Conservation (phyloP, 305 asterid species). For the Fraxinus greggii region DNA sequence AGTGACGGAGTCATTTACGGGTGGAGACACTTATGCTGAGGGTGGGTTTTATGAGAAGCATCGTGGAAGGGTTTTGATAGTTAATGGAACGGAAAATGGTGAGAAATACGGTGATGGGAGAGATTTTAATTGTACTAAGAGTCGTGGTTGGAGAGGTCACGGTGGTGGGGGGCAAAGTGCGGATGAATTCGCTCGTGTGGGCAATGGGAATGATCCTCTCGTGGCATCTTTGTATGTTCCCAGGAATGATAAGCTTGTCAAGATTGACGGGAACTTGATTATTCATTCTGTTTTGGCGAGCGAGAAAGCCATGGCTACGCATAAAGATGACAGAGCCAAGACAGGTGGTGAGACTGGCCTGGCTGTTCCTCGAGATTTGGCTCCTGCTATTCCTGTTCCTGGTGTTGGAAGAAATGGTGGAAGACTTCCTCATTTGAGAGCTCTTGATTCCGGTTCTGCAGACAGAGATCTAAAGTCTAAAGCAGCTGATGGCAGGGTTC, state of each 20-base stretch:
- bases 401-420: conserved; percentile 50
- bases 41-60: conserved; percentile 47
- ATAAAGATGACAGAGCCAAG: conserved; percentile 31
- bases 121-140: conserved; percentile 29
- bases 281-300: conserved; percentile 88
- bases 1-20: conserved; percentile 45
- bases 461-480: conserved; percentile 57
- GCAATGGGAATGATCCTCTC: conserved; percentile 71
- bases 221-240: conserved; percentile 90
- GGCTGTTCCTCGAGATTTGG: conserved; percentile 60
- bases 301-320: conserved; percentile 87
- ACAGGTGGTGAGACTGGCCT: conserved; percentile 59
- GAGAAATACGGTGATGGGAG: conserved; percentile 37
- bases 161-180: conserved; percentile 36
- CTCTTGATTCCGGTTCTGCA: conserved; percentile 54
- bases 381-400: conserved; percentile 51
- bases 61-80: conserved; percentile 67
- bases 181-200: conserved; percentile 38
- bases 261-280: conserved; percentile 90
- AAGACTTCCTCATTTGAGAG: conserved; percentile 60
- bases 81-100: conserved; percentile 45
- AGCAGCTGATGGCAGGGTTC: conserved; percentile 70
- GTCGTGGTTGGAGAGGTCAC: conserved; percentile 34
- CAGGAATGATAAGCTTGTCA: conserved; percentile 84
- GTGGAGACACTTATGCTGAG: conserved; percentile 35